phyloP scores from a whole-genome alignment of 768 basidiomycete genomes.

The Podaxis sp. region DNA sequence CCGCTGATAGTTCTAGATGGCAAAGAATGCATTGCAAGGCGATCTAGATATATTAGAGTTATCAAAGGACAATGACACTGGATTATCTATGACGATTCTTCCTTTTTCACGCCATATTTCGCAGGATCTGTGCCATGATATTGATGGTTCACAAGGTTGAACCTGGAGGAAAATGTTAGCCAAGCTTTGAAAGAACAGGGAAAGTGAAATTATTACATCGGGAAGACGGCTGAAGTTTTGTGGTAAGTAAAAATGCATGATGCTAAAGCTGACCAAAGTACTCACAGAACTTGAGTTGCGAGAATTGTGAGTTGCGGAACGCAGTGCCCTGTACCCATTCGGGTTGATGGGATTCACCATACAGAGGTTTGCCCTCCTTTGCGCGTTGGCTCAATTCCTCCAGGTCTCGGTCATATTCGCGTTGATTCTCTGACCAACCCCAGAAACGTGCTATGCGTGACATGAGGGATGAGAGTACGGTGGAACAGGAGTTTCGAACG shows the following conservation, averaged over 20 bases:
- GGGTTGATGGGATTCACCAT: constrained; percentile 81
- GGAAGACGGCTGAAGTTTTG: constrained; percentile 50
- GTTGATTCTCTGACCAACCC: constrained; percentile 90
- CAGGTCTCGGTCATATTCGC: constrained; percentile 76
- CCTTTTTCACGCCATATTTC: constrained; percentile 61
- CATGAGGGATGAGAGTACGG: constrained; percentile 4
- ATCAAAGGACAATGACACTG: neutral
- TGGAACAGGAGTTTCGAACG: constrained; percentile 30
- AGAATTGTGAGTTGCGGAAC: constrained; percentile 84
- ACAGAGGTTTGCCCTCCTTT: constrained; percentile 77
- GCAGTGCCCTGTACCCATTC: constrained; percentile 86
- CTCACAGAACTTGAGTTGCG: constrained; percentile 91
- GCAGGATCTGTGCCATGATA: constrained; percentile 82
- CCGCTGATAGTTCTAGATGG: neutral
- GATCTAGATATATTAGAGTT: constrained; percentile 6
- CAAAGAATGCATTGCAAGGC: neutral
- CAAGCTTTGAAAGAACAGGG: neutral
- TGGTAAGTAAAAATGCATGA: constrained; percentile 14
- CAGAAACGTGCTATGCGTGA: constrained; percentile 76
- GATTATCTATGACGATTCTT: constrained; percentile 22
- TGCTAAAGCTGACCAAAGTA: constrained; percentile 18
- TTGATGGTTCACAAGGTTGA: constrained; percentile 93
- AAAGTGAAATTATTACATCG: constrained; percentile 12
- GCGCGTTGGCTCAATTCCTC: constrained; percentile 76
- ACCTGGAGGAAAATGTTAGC: constrained; percentile 47